A percentile compares a stretch with the other conserved stretches of the same genome.
These are phyloP conservation scores for Kodamaea suecica DNA, from an alignment of 1,139 yeast genomes.

Conservation along the genomic window DNA sequence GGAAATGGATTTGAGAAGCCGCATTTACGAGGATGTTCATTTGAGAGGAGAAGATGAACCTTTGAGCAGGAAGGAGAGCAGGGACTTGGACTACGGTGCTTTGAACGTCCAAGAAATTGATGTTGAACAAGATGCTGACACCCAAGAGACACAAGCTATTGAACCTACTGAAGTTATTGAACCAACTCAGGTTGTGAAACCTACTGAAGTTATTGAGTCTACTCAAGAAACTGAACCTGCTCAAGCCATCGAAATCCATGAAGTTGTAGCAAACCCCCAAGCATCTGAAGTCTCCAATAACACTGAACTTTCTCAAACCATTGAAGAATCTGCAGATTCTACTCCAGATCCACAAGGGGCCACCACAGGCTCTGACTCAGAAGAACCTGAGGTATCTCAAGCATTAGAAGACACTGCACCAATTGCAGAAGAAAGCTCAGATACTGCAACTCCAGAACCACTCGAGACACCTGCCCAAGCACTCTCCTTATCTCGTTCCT, in stretches of 20 bases:
- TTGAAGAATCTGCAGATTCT: too few relatives aligned
- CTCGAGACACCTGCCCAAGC: slow-evolving; percentile 1
- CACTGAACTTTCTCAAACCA: too few relatives aligned
- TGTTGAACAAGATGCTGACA: too few relatives aligned
- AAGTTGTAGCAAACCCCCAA: too few relatives aligned
- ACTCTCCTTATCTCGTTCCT: background rate
- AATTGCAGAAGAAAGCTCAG: background rate
- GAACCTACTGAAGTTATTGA: background rate
- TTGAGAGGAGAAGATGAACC: slow-evolving; percentile 8
- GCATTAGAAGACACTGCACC: background rate
- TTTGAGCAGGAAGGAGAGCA: background rate
- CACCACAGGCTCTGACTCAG: too few relatives aligned
- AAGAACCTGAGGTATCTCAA: background rate
- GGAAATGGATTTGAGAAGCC: slow-evolving; percentile 37
- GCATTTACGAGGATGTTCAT: slow-evolving; percentile 33
- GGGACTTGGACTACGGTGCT: background rate
- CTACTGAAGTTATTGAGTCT: background rate
- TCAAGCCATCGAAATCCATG: too few relatives aligned
- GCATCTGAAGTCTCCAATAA: too few relatives aligned
- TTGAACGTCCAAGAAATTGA: background rate
- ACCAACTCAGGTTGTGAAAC: background rate
- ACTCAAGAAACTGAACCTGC: background rate
- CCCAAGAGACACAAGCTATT: background rate
- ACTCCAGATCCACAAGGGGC: too few relatives aligned
- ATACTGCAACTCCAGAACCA: too few relatives aligned